Base-by-base conservation (phyloP, 495 filamentous ascomycete species). In the Margaritispora aquatica region DNA sequence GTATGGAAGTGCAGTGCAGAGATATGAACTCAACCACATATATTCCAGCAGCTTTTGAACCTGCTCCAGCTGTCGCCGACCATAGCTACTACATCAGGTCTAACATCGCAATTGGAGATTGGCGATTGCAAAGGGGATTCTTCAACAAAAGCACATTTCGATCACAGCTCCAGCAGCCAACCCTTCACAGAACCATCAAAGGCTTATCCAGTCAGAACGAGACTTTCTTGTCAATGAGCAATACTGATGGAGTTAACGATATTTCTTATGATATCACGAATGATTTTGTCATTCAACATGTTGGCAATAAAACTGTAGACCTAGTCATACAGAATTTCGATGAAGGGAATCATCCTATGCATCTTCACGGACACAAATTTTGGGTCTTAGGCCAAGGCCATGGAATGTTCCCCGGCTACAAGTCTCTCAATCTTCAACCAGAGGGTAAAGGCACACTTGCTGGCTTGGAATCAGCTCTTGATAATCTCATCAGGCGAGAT, bases 291-390 rank as follows among this genome's bases (percentile, higher is more conserved):
- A 69, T 79, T 51, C 71, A 71, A 5, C 67, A 76, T 59, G 64
- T 62, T 41, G 61, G 53, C 1, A 55, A 70, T 48, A 76, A 86
- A 27, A 69, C 77, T 5, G 79, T 88, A 29, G 83, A 87, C 59
- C 63, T 88, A n/a, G 69, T 88, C 20, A 73, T 88, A 47, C 82
- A 87, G 68, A 87, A 86, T 67, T 73, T 79, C 54, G 83, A 86
- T 51, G 73, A 75, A 63, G 81, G 81, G 44, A 74, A 77, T 58
- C 85, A 88, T 56, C 85, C 85, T 0, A 81, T 85, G 69, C 85
- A 88, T 65, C 69, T 88, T 24, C 85, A 88, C 64, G 85, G 85
- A 13, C 75, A 83, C 55, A 71, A 77, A 24, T 80, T 87, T 74
- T 85, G 75, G 70, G 71, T 85, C 15, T 69, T 85, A 0, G 81